These are phyloP conservation scores for Metschnikowia koreensis DNA, from an alignment of 805 yeast genomes.

Conservation along the genomic window DNA sequence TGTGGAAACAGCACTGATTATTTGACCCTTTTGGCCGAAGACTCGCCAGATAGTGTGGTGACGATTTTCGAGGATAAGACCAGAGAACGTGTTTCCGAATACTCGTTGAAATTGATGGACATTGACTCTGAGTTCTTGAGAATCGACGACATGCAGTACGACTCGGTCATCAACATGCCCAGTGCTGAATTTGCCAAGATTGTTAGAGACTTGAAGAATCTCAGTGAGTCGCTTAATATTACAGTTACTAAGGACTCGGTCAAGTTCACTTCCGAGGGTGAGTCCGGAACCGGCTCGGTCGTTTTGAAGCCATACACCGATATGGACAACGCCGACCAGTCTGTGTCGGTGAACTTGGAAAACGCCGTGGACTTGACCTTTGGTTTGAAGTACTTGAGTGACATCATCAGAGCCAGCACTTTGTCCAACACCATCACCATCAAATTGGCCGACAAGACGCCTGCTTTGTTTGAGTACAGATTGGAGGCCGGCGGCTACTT, in stretches of 20 bases:
- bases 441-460: slow-evolving; percentile 85
- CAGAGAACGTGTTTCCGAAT: slow-evolving; percentile 90
- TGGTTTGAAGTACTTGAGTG: slow-evolving; percentile 86
- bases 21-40: slow-evolving; percentile 87
- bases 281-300: slow-evolving; percentile 83
- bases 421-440: slow-evolving; percentile 76
- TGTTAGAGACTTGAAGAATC: slow-evolving; percentile 79
- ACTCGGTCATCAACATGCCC: slow-evolving; percentile 83
- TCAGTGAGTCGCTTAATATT: slow-evolving; percentile 85
- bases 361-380: slow-evolving; percentile 87
- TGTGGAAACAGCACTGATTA: slow-evolving; percentile 90
- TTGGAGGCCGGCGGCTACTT: slow-evolving; percentile 83
- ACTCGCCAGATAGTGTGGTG: slow-evolving; percentile 73
- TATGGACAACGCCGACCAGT: slow-evolving; percentile 74
- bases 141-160: slow-evolving; percentile 92
- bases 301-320: slow-evolving; percentile 81
- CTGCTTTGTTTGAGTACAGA: slow-evolving; percentile 90
- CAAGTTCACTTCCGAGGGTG: slow-evolving; percentile 87
- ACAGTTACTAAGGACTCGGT: slow-evolving; percentile 89
- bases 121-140: slow-evolving; percentile 92
- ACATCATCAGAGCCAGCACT: slow-evolving; percentile 87
- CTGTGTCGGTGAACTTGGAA: slow-evolving; percentile 72
- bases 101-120: slow-evolving; percentile 88
- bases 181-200: slow-evolving; percentile 84
- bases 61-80: slow-evolving; percentile 87